Evolutionary conservation across 1,139 yeast genomes (phyloP), one percentile per base, ranked within the genome.

Genomic region (Blastobotrys proliferans): DNA sequence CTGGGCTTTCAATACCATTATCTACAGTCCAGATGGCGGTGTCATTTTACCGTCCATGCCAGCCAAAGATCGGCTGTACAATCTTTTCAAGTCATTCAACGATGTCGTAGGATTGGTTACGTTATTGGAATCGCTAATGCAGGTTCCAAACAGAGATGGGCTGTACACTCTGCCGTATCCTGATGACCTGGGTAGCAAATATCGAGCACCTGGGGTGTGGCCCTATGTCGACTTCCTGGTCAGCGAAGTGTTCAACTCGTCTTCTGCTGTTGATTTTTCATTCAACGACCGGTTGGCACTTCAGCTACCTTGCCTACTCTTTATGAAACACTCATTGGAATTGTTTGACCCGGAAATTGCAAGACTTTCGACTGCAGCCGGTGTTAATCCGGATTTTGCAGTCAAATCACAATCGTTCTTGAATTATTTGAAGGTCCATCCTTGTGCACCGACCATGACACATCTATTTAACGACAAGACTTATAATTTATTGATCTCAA

Each of bases 221-320:
- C 90, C 94, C 3, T 90, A 88, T 54, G 65, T 85, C 43, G 94
- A 86, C 47, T 87, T 77, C 54, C 60, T 87, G 20, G 61, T 84
- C 31, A 64, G 72, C n/a, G 84, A 83, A 34, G 77, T 87, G 0
- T 77, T 90, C 52, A 75, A 73, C 14, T 72, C 68, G 2, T 63
- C 76, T 0, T 54, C 65, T 6, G 52, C 52, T 0, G 50, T 67
- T 3, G 60, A 57, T 19, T 56, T 69, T 11, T 39, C 60, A 1
- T 45, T 43, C 4, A 62, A 62, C 0, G 78, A 76, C 26, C 70
- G 67, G 45, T 55, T 66, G 5, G 62, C 69, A 1, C 59, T 88
- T 16, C 90, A 83, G 54, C 52, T 63, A 3, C 70, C 74, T 1
- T 69, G 85, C 19, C 57, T 86, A 27, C 60, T 68, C 3, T 69